Percentiles rank a stretch among this genome's conserved stretches.
phyloP scores from a whole-genome alignment of 2,329 filamentous ascomycete genomes.

The Cercospora zeae-maydis region DNA sequence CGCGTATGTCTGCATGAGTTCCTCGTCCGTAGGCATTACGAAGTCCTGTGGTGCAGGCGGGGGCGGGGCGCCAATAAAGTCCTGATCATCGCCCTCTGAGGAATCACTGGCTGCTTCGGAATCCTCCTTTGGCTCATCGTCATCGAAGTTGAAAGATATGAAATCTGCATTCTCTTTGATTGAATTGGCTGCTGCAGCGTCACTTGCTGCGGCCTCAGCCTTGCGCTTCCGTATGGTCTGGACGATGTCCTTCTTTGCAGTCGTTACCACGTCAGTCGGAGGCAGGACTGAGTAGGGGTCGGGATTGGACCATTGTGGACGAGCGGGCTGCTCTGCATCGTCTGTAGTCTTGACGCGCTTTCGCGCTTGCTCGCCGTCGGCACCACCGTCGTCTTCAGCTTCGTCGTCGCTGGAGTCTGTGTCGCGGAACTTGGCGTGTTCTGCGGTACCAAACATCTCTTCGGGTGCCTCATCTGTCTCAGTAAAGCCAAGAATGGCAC shows the following conservation, averaged over 20 bases:
- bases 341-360: slow-evolving; percentile 33
- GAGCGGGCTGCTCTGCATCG: slow-evolving; percentile 34
- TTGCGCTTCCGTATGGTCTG: slow-evolving; percentile 89
- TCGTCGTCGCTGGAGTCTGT: slow-evolving; percentile 40
- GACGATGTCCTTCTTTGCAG: slow-evolving; percentile 81
- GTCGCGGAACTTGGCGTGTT: slow-evolving; percentile 43
- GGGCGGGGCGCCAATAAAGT: slow-evolving; percentile 12
- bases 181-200: slow-evolving; percentile 39
- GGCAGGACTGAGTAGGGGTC: slow-evolving; percentile 89
- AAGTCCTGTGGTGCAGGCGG: slow-evolving; percentile 18
- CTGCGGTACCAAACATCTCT: slow-evolving; percentile 44
- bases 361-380: slow-evolving; percentile 26
- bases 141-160: slow-evolving; percentile 63
- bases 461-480: slow-evolving; percentile 44
- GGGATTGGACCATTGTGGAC: slow-evolving; percentile 89
- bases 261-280: slow-evolving; percentile 66
- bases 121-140: slow-evolving; percentile 34
- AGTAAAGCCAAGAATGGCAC: slow-evolving; percentile 42
- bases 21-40: slow-evolving; percentile 27
- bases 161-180: slow-evolving; percentile 66
- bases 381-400: slow-evolving; percentile 30
- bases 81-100: slow-evolving; percentile 41
- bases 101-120: slow-evolving; percentile 13
- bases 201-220: slow-evolving; percentile 57
- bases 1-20: slow-evolving; percentile 19